These are phyloP conservation scores for Alternaria solani DNA, from an alignment of 2,329 filamentous ascomycete genomes.

Conservation along the genomic window DNA sequence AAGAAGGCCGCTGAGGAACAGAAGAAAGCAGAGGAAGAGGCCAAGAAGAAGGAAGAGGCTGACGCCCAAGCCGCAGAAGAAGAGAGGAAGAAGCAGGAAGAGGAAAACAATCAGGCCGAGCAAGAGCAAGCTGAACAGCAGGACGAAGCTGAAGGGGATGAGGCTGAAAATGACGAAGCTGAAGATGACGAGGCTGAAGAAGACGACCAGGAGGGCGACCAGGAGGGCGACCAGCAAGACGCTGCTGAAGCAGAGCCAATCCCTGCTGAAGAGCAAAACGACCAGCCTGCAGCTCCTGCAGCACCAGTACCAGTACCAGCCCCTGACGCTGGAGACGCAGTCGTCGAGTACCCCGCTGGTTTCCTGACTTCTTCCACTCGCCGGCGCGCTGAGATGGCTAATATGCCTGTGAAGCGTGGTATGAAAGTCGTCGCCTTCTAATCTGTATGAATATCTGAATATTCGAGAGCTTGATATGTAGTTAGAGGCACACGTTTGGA, in stretches of 20 bases:
- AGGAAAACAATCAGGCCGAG: constrained; percentile 2
- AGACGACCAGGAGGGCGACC: not conserved
- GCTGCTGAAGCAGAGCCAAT: not conserved
- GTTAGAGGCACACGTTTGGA: not conserved
- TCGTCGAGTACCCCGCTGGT: constrained; percentile 15
- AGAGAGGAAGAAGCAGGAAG: not conserved
- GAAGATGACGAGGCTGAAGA: no score
- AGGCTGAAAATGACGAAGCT: not conserved
- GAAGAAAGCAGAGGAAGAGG: constrained; percentile 1
- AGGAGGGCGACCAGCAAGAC: not conserved
- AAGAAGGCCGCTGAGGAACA: not conserved
- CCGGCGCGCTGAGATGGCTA: not conserved
- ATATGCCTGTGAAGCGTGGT: constrained; percentile 8
- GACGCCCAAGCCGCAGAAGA: not conserved
- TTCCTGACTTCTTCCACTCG: constrained; percentile 14
- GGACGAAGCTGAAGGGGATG: not conserved
- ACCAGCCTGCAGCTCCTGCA: not conserved
- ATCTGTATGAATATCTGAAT: not conserved
- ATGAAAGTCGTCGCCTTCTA: constrained; percentile 12
- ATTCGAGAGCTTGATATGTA: not conserved
- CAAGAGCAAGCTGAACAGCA: constrained; percentile 2
- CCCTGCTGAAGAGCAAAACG: constrained; percentile 5
- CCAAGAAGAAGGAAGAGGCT: not conserved
- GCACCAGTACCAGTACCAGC: not conserved
- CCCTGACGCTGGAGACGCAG: constrained; percentile 2